Percentiles rank a stretch among this genome's conserved stretches.
These are phyloP conservation scores for Coemansia sp. DNA, from an alignment of 192 early-diverging fungal species.

Conservation along the genomic window DNA sequence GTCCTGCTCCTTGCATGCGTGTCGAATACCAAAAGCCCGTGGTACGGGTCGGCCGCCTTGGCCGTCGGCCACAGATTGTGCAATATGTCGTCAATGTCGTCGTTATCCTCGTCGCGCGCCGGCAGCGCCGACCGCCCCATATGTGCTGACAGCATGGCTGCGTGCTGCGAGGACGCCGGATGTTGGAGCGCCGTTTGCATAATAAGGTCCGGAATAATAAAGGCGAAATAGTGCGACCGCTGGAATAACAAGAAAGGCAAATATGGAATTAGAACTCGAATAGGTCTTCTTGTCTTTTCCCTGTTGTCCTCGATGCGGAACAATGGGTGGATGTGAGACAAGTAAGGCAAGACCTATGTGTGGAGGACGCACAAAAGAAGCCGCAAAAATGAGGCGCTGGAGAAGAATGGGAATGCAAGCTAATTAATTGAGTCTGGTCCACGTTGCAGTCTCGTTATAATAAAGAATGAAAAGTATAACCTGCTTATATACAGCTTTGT, in stretches of 20 bases:
- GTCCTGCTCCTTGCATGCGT: constrained; percentile 4
- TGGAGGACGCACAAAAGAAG: not conserved
- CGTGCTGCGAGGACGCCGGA: constrained; percentile 16
- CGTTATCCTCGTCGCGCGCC: constrained; percentile 23
- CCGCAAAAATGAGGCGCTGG: constrained; percentile 10
- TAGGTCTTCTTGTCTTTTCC: not conserved
- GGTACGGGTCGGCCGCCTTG: not conserved
- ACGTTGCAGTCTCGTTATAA: not conserved
- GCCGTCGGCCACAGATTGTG: constrained; percentile 47
- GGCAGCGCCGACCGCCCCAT: constrained; percentile 3
- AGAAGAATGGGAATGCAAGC: constrained; percentile 7
- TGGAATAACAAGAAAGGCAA: too few species aligned
- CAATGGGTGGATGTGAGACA: constrained; percentile 8
- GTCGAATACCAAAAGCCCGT: not conserved
- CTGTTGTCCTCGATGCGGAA: not conserved
- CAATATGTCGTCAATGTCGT: constrained; percentile 55
- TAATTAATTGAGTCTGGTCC: constrained; percentile 9
- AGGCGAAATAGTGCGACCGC: not conserved
- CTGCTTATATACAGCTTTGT: not conserved
- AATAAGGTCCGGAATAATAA: not conserved
- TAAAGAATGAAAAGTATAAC: not conserved
- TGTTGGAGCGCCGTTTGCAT: constrained; percentile 44
- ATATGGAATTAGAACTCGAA: not conserved
- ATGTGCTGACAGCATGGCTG: constrained; percentile 4
- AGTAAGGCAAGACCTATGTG: constrained; percentile 5